phyloP scores from a whole-genome alignment of 2,329 filamentous ascomycete genomes.

The Hirsutella thompsonii region DNA sequence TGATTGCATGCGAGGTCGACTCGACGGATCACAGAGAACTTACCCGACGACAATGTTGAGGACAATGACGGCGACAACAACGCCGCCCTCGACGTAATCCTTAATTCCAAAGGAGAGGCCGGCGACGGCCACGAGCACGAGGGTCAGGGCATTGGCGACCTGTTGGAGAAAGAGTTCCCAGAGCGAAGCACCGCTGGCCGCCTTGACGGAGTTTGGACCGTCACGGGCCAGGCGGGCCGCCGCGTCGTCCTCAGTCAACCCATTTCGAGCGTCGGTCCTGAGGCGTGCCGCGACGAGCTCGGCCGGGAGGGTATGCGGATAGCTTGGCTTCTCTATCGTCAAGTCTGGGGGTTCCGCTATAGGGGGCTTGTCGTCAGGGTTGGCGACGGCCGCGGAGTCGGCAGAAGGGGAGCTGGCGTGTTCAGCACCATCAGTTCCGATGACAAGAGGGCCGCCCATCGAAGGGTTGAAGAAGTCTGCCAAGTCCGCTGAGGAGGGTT shows the following conservation, averaged over 20 bases:
- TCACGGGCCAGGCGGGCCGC: conserved; percentile 50
- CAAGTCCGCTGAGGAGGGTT: neutral
- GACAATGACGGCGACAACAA: conserved; percentile 50
- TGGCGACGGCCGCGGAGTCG: conserved; percentile 21
- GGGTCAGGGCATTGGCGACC: conserved; percentile 64
- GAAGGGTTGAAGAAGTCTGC: conserved; percentile 19
- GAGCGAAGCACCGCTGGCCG: conserved; percentile 57
- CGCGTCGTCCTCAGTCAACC: conserved; percentile 50
- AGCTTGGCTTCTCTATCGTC: conserved; percentile 21
- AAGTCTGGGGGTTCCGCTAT: conserved; percentile 24
- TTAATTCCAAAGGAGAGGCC: conserved; percentile 52
- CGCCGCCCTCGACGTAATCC: conserved; percentile 51
- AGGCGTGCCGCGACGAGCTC: conserved; percentile 22
- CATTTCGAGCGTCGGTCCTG: conserved; percentile 37
- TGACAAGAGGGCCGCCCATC: conserved; percentile 26
- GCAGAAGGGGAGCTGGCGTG: conserved; percentile 23
- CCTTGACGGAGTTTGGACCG: conserved; percentile 60
- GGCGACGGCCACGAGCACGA: conserved; percentile 65
- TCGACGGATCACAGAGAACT: conserved; percentile 11
- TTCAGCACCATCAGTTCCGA: conserved; percentile 27
- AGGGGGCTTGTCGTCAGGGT: conserved; percentile 22
- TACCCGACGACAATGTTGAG: conserved; percentile 57
- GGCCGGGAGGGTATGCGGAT: conserved; percentile 23
- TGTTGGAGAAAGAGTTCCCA: conserved; percentile 68
- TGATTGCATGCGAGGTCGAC: too few relatives aligned